Conservation (phyloP, 768 basidiomycete species). For the Russula ochroleuca region DNA sequence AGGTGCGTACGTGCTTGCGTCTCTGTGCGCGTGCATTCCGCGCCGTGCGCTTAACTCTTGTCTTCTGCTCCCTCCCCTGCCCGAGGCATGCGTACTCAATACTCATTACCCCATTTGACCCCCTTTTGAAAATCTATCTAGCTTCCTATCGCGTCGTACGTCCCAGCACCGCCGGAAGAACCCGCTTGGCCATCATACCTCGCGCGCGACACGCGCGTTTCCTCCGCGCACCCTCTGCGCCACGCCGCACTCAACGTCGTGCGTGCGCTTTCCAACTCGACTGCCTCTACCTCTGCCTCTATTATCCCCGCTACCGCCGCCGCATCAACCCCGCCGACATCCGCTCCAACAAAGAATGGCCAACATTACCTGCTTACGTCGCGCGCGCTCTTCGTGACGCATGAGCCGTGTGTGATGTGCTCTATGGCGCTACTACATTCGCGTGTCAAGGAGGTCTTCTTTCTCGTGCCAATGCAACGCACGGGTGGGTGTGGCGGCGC, state of each 20-base stretch:
- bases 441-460: constrained; percentile 83
- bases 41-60: not conserved
- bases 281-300: constrained; percentile 30
- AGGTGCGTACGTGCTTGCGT: constrained; percentile 43
- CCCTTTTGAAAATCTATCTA: constrained; percentile 36
- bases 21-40: not conserved
- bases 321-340: constrained; percentile 23
- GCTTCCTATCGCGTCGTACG: constrained; percentile 73
- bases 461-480: constrained; percentile 62
- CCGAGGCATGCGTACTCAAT: not conserved
- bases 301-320: constrained; percentile 1
- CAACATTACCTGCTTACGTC: constrained; percentile 86
- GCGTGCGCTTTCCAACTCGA: constrained; percentile 53
- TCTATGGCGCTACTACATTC: constrained; percentile 94
- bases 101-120: not conserved
- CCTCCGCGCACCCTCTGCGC: constrained; percentile 70
- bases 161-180: constrained; percentile 52
- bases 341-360: constrained; percentile 44
- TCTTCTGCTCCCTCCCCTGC: too few relatives aligned
- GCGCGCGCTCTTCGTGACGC: constrained; percentile 79
- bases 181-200: constrained; percentile 40
- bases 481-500: constrained; percentile 86
- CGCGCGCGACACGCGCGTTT: constrained; percentile 66
- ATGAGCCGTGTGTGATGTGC: constrained; percentile 98
- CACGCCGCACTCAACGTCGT: constrained; percentile 82